Conservation (phyloP, 306 rosid species). For the Begonia fuchsioides region DNA sequence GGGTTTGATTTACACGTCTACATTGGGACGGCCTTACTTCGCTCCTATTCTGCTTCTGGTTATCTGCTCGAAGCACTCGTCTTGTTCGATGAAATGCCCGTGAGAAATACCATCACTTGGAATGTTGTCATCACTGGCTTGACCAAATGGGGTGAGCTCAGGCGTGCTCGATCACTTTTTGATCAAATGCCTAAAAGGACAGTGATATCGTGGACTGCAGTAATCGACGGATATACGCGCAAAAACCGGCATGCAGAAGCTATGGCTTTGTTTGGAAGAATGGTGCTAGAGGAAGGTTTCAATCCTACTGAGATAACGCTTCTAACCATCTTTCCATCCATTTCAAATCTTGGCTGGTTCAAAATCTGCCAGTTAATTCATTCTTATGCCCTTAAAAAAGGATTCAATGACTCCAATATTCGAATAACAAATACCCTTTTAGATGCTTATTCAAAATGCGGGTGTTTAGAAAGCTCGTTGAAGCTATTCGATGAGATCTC, state of each 20-base stretch:
- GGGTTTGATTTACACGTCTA: constrained; percentile 51
- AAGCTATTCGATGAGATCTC: constrained; percentile 38
- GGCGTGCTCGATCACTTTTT: constrained; percentile 33
- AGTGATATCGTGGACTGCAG: constrained; percentile 61
- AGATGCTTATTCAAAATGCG: constrained; percentile 64
- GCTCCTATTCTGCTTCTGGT: constrained; percentile 30
- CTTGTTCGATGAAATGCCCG: constrained; percentile 45
- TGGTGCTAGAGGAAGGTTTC: constrained; percentile 33
- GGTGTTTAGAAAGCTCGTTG: constrained; percentile 40
- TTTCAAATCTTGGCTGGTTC: constrained; percentile 43
- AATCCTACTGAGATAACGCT: constrained; percentile 49
- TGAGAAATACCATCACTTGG: constrained; percentile 43
- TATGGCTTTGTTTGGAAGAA: constrained; percentile 29
- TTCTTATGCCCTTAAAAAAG: constrained; percentile 52
- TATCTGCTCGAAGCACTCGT: constrained; percentile 23
- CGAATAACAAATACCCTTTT: constrained; percentile 47
- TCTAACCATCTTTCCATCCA: constrained; percentile 39
- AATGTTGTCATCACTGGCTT: constrained; percentile 52
- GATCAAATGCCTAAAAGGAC: constrained; percentile 33
- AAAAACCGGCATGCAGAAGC: constrained; percentile 34
- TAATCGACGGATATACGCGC: constrained; percentile 47
- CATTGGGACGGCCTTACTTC: constrained; percentile 45
- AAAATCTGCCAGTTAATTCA: constrained; percentile 40
- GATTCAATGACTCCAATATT: constrained; percentile 35
- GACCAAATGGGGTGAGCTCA: constrained; percentile 42